These are phyloP conservation scores for Ascochyta viciae-villosae DNA, from an alignment of 2,329 filamentous ascomycete species.

Conservation along the genomic window DNA sequence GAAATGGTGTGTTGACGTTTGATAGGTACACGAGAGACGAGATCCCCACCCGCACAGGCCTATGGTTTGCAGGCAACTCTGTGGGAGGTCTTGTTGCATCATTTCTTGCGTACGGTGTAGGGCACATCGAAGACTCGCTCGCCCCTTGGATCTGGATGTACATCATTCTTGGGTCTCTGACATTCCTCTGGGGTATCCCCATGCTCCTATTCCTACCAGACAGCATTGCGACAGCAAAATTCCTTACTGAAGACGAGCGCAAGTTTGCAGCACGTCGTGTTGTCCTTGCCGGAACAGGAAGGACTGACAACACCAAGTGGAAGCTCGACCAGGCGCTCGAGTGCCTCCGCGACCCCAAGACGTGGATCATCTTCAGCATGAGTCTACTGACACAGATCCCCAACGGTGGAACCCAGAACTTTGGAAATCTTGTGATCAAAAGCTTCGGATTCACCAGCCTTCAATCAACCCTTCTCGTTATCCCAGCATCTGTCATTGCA, in stretches of 20 bases:
- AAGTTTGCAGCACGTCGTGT: slow-evolving; percentile 36
- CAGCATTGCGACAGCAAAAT: slow-evolving; percentile 6
- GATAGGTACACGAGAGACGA: slow-evolving; percentile 13
- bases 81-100: slow-evolving; percentile 9
- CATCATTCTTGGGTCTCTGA: slow-evolving; percentile 5
- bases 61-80: slow-evolving; percentile 12
- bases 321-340: slow-evolving; percentile 13
- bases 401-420: slow-evolving; percentile 10
- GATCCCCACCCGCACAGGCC: slow-evolving; percentile 6
- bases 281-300: slow-evolving; percentile 28
- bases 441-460: slow-evolving; percentile 14
- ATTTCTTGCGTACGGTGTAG: slow-evolving; percentile 10
- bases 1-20: background rate
- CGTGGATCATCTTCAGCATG: slow-evolving; percentile 13
- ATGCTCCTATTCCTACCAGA: slow-evolving; percentile 9
- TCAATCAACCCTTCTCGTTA: slow-evolving; percentile 7
- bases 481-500: slow-evolving; percentile 11
- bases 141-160: slow-evolving; percentile 14
- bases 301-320: slow-evolving; percentile 24
- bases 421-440: slow-evolving; percentile 7
- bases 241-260: slow-evolving; percentile 7
- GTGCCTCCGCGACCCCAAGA: slow-evolving; percentile 8
- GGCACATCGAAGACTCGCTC: slow-evolving; percentile 5
- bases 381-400: slow-evolving; percentile 7
- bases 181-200: slow-evolving; percentile 8